Conservation (phyloP, 1,284 basidiomycete genomes). For the Cryptococcus hybrid region DNA sequence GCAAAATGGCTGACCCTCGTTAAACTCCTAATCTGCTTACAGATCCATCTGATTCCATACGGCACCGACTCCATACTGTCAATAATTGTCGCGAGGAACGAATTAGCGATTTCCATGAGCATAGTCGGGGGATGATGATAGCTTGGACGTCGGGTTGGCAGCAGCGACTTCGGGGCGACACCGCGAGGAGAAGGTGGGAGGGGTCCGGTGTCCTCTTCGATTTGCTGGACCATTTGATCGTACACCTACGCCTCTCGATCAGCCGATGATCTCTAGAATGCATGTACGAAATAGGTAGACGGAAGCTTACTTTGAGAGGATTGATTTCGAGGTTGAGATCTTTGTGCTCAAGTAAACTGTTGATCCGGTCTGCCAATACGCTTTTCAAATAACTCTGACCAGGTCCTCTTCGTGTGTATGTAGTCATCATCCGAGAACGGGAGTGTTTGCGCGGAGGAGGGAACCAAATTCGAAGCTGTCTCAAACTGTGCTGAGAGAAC, state of each 20-base stretch:
- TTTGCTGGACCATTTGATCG: slow-evolving; percentile 97
- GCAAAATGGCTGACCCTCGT: slow-evolving; percentile 65
- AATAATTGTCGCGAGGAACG: slow-evolving; percentile 96
- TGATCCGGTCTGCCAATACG: slow-evolving; percentile 94
- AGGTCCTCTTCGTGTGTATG: slow-evolving; percentile 95
- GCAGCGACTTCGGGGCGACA: slow-evolving; percentile 92
- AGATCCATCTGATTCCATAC: slow-evolving; percentile 99
- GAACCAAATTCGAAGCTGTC: slow-evolving; percentile 96
- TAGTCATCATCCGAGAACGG: slow-evolving; percentile 99
- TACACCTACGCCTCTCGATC: slow-evolving; percentile 65
- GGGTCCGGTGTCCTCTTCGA: slow-evolving; percentile 91
- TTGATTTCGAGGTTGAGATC: slow-evolving; percentile 98
- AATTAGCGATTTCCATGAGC: slow-evolving; percentile 99
- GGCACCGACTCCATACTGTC: slow-evolving; percentile 96
- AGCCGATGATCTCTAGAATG: neutral
- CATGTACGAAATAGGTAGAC: neutral
- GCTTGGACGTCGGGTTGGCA: slow-evolving; percentile 93
- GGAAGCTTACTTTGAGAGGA: slow-evolving; percentile 75
- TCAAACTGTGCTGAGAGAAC: slow-evolving; percentile 98
- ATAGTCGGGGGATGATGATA: slow-evolving; percentile 96
- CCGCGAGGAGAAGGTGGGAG: slow-evolving; percentile 84
- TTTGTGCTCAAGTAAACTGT: slow-evolving; percentile 97
- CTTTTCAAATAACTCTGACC: slow-evolving; percentile 97
- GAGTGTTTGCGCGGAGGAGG: slow-evolving; percentile 94
- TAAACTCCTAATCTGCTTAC: slow-evolving; percentile 96